Evolutionary conservation across 768 basidiomycete genomes (phyloP).

Genomic region (Kwoniella mangroviensis): DNA sequence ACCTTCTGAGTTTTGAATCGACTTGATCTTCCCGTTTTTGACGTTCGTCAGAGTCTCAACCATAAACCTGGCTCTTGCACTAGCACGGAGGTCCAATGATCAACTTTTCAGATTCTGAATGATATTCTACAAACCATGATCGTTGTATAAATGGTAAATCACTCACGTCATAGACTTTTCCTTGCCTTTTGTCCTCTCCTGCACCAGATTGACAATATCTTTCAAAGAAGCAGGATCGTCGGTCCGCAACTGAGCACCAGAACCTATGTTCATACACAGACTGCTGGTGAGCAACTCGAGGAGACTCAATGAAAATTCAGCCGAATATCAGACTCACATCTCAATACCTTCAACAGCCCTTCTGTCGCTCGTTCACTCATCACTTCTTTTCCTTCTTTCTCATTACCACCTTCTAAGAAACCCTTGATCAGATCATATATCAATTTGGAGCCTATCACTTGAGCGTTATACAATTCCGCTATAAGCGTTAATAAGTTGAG

Average conservation of each 20-base stretch:
- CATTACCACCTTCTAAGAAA: conserved; percentile 65
- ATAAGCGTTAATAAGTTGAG: conserved; percentile 85
- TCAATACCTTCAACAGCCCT: conserved; percentile 78
- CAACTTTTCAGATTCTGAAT: no score
- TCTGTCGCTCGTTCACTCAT: conserved; percentile 83
- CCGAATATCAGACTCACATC: conserved; percentile 51
- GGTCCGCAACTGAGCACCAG: conserved; percentile 85
- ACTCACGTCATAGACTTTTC: conserved; percentile 57
- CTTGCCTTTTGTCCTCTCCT: conserved; percentile 68
- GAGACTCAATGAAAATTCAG: neutral
- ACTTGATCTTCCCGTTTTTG: conserved; percentile 81
- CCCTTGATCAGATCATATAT: conserved; percentile 85
- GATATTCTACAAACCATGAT: conserved; percentile 62
- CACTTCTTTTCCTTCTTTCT: conserved; percentile 24
- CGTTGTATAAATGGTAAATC: conserved; percentile 34
- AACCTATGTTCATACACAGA: conserved; percentile 64
- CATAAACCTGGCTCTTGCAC: conserved; percentile 93
- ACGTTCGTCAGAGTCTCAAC: conserved; percentile 88
- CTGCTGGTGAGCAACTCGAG: neutral
- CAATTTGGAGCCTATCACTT: conserved; percentile 85
- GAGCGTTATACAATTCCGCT: conserved; percentile 94
- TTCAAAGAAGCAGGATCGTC: conserved; percentile 92
- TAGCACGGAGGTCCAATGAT: conserved; percentile 49
- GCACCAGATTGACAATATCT: conserved; percentile 84
- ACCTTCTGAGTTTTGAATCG: conserved; percentile 64